Conservation (phyloP, 1,284 basidiomycete genomes). For the Erythrobasidium hasegawianum region DNA sequence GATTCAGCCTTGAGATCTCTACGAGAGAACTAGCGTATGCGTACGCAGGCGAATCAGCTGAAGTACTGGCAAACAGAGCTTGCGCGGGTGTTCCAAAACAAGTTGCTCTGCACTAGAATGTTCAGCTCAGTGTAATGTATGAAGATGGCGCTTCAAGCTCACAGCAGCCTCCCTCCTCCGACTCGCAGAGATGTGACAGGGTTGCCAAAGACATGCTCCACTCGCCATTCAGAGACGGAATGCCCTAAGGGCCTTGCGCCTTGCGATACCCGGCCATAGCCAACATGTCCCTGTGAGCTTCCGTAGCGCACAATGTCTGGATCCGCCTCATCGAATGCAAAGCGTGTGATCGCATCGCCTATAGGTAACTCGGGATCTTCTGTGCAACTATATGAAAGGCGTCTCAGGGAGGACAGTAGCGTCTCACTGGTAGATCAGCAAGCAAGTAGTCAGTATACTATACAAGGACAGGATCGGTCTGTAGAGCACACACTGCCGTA, state of each 20-base stretch:
- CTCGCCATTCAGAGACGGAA: slow-evolving; percentile 15
- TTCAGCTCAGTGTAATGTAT: neutral
- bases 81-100: slow-evolving; percentile 20
- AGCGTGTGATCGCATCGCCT: slow-evolving; percentile 25
- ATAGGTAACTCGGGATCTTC: slow-evolving; percentile 17
- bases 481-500: no score
- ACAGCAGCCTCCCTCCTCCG: slow-evolving; percentile 3
- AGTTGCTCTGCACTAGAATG: neutral
- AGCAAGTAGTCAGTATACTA: neutral
- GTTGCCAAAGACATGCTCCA: slow-evolving; percentile 17
- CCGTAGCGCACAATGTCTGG: slow-evolving; percentile 18
- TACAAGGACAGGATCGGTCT: neutral
- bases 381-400: neutral
- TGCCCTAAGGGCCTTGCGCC: slow-evolving; percentile 3
- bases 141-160: neutral
- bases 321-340: slow-evolving; percentile 21
- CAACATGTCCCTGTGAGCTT: slow-evolving; percentile 7
- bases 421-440: neutral
- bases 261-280: neutral
- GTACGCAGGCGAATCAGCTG: slow-evolving; percentile 3
- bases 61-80: slow-evolving; percentile 18
- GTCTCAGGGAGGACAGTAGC: neutral
- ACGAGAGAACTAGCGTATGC: neutral
- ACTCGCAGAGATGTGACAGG: slow-evolving; percentile 19
- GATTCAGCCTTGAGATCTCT: neutral